These are phyloP conservation scores for Cicer pinnatifidum DNA, from an alignment of 306 rosid species.

Conservation along the genomic window DNA sequence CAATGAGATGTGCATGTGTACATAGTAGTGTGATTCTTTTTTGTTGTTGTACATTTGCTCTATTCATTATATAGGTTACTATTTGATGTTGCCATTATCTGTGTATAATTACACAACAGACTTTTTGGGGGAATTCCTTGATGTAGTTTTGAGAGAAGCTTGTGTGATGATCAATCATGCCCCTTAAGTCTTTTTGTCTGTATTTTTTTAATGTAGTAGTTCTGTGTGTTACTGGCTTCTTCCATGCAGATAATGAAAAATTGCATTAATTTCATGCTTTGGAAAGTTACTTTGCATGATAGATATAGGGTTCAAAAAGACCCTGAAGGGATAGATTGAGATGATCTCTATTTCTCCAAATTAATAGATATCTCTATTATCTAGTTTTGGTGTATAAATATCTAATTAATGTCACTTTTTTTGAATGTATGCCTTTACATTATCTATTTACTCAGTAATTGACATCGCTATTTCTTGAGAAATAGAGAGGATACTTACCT, in stretches of 20 bases:
- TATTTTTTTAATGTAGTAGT: conserved; percentile 27
- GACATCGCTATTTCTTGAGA: too few relatives aligned
- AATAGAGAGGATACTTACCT: too few relatives aligned
- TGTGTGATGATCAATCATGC: conserved; percentile 43
- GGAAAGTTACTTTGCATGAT: not conserved
- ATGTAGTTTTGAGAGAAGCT: conserved; percentile 38
- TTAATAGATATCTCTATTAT: too few relatives aligned
- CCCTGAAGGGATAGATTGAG: too few relatives aligned
- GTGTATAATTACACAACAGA: conserved; percentile 44
- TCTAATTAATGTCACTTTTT: too few relatives aligned
- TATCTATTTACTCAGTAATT: too few relatives aligned
- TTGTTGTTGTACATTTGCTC: conserved; percentile 50
- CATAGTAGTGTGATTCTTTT: conserved; percentile 47
- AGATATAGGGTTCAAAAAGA: not conserved
- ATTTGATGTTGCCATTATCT: conserved; percentile 41
- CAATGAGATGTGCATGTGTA: conserved; percentile 51
- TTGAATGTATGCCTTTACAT: too few relatives aligned
- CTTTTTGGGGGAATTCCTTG: conserved; percentile 39
- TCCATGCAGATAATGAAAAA: conserved; percentile 30
- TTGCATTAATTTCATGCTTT: conserved; percentile 9
- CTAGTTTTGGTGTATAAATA: too few relatives aligned
- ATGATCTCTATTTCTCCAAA: too few relatives aligned
- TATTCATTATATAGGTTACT: conserved; percentile 53
- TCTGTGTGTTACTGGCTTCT: conserved; percentile 20
- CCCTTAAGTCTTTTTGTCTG: conserved; percentile 10